Conservation (phyloP, 177 flowering plant genomes). For the Telopea speciosissima region DNA sequence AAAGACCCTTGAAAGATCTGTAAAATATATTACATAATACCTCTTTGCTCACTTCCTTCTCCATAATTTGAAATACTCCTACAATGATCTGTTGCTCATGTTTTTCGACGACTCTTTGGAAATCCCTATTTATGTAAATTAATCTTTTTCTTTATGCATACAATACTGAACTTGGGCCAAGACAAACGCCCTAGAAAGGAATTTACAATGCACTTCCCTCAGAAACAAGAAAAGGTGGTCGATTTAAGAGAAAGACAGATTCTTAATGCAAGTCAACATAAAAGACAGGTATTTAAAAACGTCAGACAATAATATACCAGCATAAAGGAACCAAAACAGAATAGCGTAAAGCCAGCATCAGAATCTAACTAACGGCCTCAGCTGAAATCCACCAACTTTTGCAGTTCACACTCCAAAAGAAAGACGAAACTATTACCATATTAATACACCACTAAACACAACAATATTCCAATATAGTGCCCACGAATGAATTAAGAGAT, state of each 20-base stretch:
- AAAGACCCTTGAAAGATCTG: not conserved
- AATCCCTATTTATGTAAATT: not conserved
- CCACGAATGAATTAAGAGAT: not conserved
- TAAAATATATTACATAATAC: not conserved
- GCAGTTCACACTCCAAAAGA: conserved; percentile 15
- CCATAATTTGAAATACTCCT: not conserved
- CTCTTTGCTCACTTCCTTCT: conserved; percentile 8
- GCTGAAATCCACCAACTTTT: conserved; percentile 5
- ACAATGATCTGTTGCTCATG: not conserved
- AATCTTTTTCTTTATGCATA: not conserved
- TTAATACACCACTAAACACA: not conserved
- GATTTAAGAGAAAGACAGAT: conserved; percentile 18
- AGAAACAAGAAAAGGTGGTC: conserved; percentile 3
- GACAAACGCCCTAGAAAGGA: conserved; percentile 5
- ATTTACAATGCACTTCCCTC: not conserved
- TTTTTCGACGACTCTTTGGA: not conserved
- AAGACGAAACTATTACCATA: not conserved
- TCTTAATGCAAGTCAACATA: conserved; percentile 21
- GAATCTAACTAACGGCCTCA: conserved; percentile 29
- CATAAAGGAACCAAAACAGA: conserved; percentile 25
- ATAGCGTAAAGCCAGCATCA: conserved; percentile 38
- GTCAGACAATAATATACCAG: conserved; percentile 1
- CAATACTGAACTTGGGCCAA: not conserved
- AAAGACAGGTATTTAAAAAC: conserved; percentile 7
- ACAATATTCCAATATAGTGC: not conserved